Evolutionary conservation across 805 yeast species (phyloP).

Genomic region (Yamadazyma sp.): DNA sequence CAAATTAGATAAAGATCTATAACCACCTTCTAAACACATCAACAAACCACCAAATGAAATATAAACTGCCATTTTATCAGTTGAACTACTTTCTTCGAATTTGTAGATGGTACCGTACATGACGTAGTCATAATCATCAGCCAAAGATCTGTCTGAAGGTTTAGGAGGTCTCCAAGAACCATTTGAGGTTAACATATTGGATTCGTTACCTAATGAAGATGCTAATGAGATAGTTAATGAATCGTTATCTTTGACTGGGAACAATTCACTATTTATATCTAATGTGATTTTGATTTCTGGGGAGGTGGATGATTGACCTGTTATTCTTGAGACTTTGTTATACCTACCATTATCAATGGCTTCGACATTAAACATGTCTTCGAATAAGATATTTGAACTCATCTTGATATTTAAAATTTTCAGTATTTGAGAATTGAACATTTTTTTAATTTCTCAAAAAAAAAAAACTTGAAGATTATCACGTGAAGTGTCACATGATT

Average conservation of each 20-base stretch:
- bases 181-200: constrained; percentile 43
- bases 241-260: constrained; percentile 76
- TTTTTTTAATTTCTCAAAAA: background rate
- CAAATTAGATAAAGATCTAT: constrained; percentile 80
- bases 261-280: constrained; percentile 88
- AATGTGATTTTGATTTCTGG: constrained; percentile 77
- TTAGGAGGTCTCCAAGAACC: constrained; percentile 84
- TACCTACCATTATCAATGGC: constrained; percentile 86
- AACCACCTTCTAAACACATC: constrained; percentile 92
- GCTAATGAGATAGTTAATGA: constrained; percentile 85
- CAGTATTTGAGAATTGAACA: constrained; percentile 1
- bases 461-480: too few species aligned
- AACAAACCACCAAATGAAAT: constrained; percentile 95
- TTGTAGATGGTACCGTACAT: constrained; percentile 98
- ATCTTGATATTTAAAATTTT: too few species aligned
- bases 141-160: constrained; percentile 78
- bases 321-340: constrained; percentile 86
- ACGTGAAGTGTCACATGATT: too few species aligned
- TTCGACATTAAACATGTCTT: constrained; percentile 84
- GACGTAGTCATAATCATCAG: constrained; percentile 96
- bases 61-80: constrained; percentile 78
- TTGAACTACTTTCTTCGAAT: constrained; percentile 76
- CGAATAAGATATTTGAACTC: constrained; percentile 68
- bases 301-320: constrained; percentile 82
- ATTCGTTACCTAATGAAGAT: constrained; percentile 58